These are phyloP conservation scores for Coniochaeta ligniaria DNA, from an alignment of 2,329 filamentous ascomycete species.

Conservation along the genomic window DNA sequence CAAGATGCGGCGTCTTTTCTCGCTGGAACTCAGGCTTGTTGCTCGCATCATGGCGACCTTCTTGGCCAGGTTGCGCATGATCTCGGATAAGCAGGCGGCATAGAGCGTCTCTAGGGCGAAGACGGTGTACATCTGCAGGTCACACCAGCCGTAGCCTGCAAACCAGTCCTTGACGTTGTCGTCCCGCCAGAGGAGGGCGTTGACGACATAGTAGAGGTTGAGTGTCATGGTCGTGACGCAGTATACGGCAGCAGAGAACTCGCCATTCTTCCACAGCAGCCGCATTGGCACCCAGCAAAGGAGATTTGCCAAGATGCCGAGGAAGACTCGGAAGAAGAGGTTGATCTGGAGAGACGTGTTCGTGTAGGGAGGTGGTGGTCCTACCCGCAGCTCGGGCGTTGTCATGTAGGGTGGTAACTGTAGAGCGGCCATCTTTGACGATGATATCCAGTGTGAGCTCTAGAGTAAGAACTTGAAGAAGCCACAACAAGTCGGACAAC, in stretches of 20 bases:
- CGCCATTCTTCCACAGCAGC: constrained; percentile 43
- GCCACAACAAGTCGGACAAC: neutral
- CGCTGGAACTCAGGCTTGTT: constrained; percentile 27
- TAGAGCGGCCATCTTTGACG: neutral
- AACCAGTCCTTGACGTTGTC: constrained; percentile 44
- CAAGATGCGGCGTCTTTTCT: constrained; percentile 33
- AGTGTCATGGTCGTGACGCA: constrained; percentile 35
- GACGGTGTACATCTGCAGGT: constrained; percentile 34
- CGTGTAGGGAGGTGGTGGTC: constrained; percentile 13
- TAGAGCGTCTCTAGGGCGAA: constrained; percentile 34
- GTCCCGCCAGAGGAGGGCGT: constrained; percentile 45
- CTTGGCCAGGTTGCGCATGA: constrained; percentile 45
- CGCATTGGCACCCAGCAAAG: constrained; percentile 43
- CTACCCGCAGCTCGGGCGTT: constrained; percentile 12
- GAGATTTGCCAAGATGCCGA: constrained; percentile 36
- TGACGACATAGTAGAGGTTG: constrained; percentile 42
- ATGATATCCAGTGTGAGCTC: neutral
- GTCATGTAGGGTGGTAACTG: constrained; percentile 11
- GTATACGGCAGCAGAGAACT: constrained; percentile 45
- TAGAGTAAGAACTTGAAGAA: neutral
- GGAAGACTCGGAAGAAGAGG: constrained; percentile 38
- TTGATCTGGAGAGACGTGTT: constrained; percentile 30
- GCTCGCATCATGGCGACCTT: constrained; percentile 40
- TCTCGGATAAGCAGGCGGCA: constrained; percentile 43
- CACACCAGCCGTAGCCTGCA: constrained; percentile 45